Base-by-base conservation (phyloP, 139 green algal genomes). In the Tetraselmis striata region DNA sequence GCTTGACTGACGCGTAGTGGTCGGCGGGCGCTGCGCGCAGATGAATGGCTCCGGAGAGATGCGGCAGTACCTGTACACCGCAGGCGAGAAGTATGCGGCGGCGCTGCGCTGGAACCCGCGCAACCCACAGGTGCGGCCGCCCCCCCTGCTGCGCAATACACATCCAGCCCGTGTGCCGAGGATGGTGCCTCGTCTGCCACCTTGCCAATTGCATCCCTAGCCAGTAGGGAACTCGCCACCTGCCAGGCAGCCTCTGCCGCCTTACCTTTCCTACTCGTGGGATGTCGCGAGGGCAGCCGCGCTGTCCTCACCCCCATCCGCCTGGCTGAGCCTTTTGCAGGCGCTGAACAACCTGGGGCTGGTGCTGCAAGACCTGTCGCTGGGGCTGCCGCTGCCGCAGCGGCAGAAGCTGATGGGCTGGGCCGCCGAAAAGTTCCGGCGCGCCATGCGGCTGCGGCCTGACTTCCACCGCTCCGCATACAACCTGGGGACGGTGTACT, bases 261-360 rank as follows among this genome's bases (percentile, higher is more conserved):
- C n/a, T n/a, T n/a, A n/a, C n/a, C n/a, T n/a, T n/a, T n/a, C n/a
- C n/a, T n/a, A n/a, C n/a, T n/a, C n/a, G n/a, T n/a, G n/a, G n/a
- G n/a, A n/a, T n/a, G n/a, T n/a, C n/a, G n/a, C n/a, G n/a, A n/a
- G n/a, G n/a, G n/a, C n/a, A n/a, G n/a, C n/a, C n/a, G n/a, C n/a
- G n/a, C n/a, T n/a, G n/a, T n/a, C n/a, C n/a, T n/a, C n/a, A n/a
- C n/a, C n/a, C n/a, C n/a, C n/a, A n/a, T n/a, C n/a, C n/a, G n/a
- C n/a, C n/a, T n/a, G n/a, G n/a, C n/a, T n/a, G n/a, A n/a, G n/a
- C n/a, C n/a, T n/a, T n/a, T n/a, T n/a, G n/a, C n/a, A 90, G 82
- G 93, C 91, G 29, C 90, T 96, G 29, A 96, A 96, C 90, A 96
- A 96, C 83, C 95, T 92, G 92, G 93, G 90, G 18, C 86, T 96